Conservation (phyloP, 2,329 filamentous ascomycete species). For the Periconia sp. region DNA sequence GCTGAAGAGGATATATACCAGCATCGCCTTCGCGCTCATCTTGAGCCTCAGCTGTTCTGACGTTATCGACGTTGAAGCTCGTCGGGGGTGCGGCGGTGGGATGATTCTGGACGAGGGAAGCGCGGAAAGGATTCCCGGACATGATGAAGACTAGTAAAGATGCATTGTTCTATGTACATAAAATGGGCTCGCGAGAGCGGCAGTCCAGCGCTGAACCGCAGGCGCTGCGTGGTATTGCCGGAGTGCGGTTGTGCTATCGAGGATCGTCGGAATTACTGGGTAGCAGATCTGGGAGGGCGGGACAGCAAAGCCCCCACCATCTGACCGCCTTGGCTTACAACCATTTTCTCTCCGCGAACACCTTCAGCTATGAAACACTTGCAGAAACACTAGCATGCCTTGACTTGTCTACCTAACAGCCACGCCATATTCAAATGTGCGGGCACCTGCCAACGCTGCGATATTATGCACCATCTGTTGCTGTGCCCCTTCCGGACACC, state of each 20-base stretch:
- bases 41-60: conserved; percentile 26
- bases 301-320: conserved; percentile 20
- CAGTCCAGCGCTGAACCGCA: conserved; percentile 8
- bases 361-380: conserved; percentile 3
- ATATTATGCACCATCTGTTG: not conserved
- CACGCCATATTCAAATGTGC: not conserved
- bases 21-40: conserved; percentile 26
- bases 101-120: conserved; percentile 35
- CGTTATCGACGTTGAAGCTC: conserved; percentile 34
- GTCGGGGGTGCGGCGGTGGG: conserved; percentile 25
- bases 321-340: conserved; percentile 10
- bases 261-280: conserved; percentile 14
- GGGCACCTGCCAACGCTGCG: not conserved
- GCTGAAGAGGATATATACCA: conserved; percentile 33
- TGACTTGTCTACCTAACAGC: not conserved
- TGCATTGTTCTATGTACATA: conserved; percentile 49
- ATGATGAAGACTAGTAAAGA: conserved; percentile 44
- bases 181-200: conserved; percentile 19
- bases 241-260: conserved; percentile 9
- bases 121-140: conserved; percentile 50
- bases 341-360: conserved; percentile 8
- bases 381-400: conserved; percentile 7
- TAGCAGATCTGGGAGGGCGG: conserved; percentile 9
- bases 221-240: conserved; percentile 13
- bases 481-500: not conserved